These are phyloP conservation scores for Zostera marina DNA, from an alignment of 116 monocot species.

Conservation along the genomic window DNA sequence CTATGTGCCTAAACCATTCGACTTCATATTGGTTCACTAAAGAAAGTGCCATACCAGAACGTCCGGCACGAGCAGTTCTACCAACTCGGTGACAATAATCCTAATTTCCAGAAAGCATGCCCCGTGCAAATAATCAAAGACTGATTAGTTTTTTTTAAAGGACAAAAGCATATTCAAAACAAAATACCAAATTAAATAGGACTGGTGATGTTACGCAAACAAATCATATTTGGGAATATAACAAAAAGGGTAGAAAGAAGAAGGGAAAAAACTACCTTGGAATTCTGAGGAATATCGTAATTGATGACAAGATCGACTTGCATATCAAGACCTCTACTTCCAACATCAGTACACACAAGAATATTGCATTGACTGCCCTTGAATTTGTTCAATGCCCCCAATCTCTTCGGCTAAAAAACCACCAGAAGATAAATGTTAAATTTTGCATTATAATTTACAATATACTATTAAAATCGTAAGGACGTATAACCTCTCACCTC, in stretches of 20 bases:
- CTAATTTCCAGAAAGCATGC: constrained; percentile 8
- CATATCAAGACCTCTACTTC: constrained; percentile 83
- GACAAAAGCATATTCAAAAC: too few relatives aligned
- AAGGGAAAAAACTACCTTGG: constrained; percentile 39
- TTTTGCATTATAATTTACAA: not conserved
- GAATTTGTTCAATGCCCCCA: constrained; percentile 81
- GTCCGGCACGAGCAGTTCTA: constrained; percentile 80
- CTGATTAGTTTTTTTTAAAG: too few relatives aligned
- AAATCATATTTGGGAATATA: too few relatives aligned
- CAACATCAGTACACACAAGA: constrained; percentile 80
- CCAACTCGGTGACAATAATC: constrained; percentile 79
- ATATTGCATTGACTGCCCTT: constrained; percentile 77
- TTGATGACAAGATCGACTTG: constrained; percentile 85
- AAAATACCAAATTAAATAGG: too few relatives aligned
- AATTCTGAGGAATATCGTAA: constrained; percentile 79
- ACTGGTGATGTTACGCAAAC: too few relatives aligned
- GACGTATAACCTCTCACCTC: constrained; percentile 22
- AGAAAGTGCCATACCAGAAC: constrained; percentile 62
- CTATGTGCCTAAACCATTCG: constrained; percentile 56
- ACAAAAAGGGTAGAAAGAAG: not conserved
- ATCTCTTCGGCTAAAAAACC: constrained; percentile 36
- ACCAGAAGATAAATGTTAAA: not conserved
- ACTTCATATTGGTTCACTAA: constrained; percentile 80
- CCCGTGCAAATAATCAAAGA: too few relatives aligned
- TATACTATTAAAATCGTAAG: not conserved